These are phyloP conservation scores for Leccinum truebloodii DNA, from an alignment of 768 basidiomycete genomes.

Conservation along the genomic window DNA sequence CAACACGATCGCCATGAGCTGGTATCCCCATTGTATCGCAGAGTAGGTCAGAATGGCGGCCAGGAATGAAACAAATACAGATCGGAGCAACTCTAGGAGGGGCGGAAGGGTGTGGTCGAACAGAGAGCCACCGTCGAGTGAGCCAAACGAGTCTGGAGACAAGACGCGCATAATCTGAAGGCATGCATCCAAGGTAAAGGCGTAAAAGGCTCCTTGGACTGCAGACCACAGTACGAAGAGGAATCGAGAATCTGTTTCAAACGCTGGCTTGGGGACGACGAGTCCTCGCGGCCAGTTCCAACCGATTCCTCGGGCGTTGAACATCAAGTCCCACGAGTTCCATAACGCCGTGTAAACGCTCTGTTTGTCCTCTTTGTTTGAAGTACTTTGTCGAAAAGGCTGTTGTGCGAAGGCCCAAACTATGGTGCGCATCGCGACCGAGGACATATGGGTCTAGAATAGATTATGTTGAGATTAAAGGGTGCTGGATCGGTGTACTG, in stretches of 20 bases:
- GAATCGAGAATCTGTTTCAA: conserved; percentile 13
- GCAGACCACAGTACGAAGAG: conserved; percentile 14
- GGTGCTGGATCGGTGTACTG: conserved; percentile 1
- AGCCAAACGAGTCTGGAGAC: conserved; percentile 40
- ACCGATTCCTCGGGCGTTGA: conserved; percentile 28
- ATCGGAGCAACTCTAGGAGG: conserved; percentile 36
- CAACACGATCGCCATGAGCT: conserved; percentile 44
- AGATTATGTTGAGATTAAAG: neutral
- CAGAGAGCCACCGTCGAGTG: conserved; percentile 34
- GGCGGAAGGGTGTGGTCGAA: conserved; percentile 37
- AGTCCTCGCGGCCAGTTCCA: conserved; percentile 30
- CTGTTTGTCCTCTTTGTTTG: neutral
- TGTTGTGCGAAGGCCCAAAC: conserved; percentile 21
- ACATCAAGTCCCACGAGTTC: conserved; percentile 30
- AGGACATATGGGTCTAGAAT: conserved; percentile 15
- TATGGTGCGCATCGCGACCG: conserved; percentile 16
- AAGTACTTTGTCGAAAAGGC: conserved; percentile 11
- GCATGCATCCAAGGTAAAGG: conserved; percentile 16
- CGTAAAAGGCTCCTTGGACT: conserved; percentile 1
- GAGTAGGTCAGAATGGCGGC: conserved; percentile 46
- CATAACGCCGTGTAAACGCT: conserved; percentile 20
- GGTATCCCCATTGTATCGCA: conserved; percentile 45
- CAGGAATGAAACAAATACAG: conserved; percentile 44
- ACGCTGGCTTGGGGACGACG: conserved; percentile 14
- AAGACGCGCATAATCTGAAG: conserved; percentile 28